phyloP scores from a whole-genome alignment of 441 rosid species.

The Adansonia rubrostipa region DNA sequence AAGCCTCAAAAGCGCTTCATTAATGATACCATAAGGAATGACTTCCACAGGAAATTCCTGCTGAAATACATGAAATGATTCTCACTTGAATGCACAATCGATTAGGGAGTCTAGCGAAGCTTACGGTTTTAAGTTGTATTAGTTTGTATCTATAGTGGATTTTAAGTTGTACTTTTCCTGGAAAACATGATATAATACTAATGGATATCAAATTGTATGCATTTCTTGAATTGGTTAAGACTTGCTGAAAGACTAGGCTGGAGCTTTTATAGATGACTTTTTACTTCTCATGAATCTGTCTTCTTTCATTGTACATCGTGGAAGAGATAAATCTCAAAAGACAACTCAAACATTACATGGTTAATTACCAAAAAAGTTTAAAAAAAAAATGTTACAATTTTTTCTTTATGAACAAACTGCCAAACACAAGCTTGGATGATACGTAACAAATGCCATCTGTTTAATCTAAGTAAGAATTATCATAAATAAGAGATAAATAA shows the following conservation, averaged over 20 bases:
- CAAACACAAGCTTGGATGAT: background rate
- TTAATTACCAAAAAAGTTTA: too few relatives aligned
- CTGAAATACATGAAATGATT: slow-evolving; percentile 92
- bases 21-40: slow-evolving; percentile 93
- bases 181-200: background rate
- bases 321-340: background rate
- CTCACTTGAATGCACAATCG: background rate
- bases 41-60: slow-evolving; percentile 90
- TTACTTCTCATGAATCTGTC: background rate
- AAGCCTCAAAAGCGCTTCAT: slow-evolving; percentile 94
- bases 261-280: background rate
- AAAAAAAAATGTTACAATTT: slow-evolving; percentile 21
- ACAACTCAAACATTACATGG: background rate
- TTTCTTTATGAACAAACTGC: slow-evolving; percentile 8
- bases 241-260: background rate
- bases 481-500: background rate
- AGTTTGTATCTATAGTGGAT: slow-evolving; percentile 15
- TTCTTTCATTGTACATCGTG: background rate
- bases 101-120: background rate
- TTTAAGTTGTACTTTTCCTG: slow-evolving; percentile 11
- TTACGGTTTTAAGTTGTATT: background rate
- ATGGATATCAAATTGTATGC: background rate
- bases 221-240: background rate
- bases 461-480: slow-evolving; percentile 4
- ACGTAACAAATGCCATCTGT: background rate